Base-by-base conservation (phyloP, 2,329 filamentous ascomycete species). In the Ilyonectria robusta region DNA sequence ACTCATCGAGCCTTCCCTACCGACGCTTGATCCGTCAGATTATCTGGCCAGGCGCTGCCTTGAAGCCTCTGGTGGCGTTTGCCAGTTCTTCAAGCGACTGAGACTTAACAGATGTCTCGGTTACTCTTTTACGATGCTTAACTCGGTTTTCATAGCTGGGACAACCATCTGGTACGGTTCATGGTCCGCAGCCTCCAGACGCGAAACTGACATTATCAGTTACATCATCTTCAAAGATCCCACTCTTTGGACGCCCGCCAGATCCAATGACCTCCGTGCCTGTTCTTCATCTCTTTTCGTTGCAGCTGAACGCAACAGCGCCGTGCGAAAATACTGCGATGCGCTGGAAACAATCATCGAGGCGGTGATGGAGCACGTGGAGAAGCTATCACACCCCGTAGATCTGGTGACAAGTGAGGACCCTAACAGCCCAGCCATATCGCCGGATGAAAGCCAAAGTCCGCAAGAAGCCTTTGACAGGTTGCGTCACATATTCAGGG, bases 121-220 rank as follows among this genome's bases (percentile, higher is more conserved):
- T 3, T 65, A 59, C 31, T 59, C 62, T 6, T 65, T 65, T 8
- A 65, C 62, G 7, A 65, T 65, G 62, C 26, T 65, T 5, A 65
- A 65, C n/a, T 59, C 62, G 2, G 62, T 65, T 9, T 65, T 65
- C 35, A 21, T 59, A 13, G 37, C 62, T 15, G 62, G 62, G 4
- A 35, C 59, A 9, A 65, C 62, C 15, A 65, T 62, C 33, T 62
- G 59, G 59, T 62, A 62, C n/a, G 29, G 17, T 10, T 19, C 2
- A 6, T 6, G 13, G 3, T 23, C 13, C 6, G 4, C 4, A 23
- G 1, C 6, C 17, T 37, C 4, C 1, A 6, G 13, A 17, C n/a
- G 29, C 2, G 7, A 11, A 26, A 17, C 48, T 54, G 11, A 62
- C 19, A 3, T 3, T 10, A 6, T 17, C 10, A 65, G 62, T 29